A percentile compares a stretch with the other conserved stretches of the same genome.
phyloP scores from a whole-genome alignment of 345 rosid species.

The Salix dunnii region DNA sequence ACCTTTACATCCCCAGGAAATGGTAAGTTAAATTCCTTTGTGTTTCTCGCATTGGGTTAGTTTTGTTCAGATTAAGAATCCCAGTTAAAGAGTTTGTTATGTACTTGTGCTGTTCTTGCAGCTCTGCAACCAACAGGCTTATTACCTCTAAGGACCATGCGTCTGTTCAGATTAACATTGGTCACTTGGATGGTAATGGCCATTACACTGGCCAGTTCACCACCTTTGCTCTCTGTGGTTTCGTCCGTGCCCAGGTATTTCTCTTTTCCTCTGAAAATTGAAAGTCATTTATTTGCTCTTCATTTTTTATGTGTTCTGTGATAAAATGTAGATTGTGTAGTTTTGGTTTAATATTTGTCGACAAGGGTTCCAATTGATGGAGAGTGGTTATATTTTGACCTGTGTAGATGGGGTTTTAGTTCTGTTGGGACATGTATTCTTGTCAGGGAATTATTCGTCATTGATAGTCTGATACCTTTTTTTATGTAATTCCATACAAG shows the following conservation, averaged over 20 bases:
- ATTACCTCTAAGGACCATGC: slow-evolving; percentile 75
- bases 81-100: background rate
- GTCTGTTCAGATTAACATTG: slow-evolving; percentile 61
- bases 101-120: slow-evolving; percentile 21
- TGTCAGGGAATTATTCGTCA: too few species aligned
- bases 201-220: slow-evolving; percentile 42
- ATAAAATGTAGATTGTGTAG: background rate
- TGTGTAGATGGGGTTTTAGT: background rate
- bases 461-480: background rate
- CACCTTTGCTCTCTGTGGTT: slow-evolving; percentile 65
- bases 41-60: background rate
- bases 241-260: slow-evolving; percentile 62
- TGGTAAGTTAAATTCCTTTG: slow-evolving; percentile 37
- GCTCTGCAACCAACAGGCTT: slow-evolving; percentile 71
- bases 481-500: background rate
- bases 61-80: background rate
- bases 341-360: background rate
- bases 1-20: slow-evolving; percentile 90
- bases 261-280: background rate
- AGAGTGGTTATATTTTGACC: background rate
- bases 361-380: background rate
- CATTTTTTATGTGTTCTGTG: background rate
- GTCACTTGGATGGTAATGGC: slow-evolving; percentile 61
- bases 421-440: background rate
- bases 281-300: background rate